Conservation (phyloP, 2,329 filamentous ascomycete genomes). For the Penicillium sp. region DNA sequence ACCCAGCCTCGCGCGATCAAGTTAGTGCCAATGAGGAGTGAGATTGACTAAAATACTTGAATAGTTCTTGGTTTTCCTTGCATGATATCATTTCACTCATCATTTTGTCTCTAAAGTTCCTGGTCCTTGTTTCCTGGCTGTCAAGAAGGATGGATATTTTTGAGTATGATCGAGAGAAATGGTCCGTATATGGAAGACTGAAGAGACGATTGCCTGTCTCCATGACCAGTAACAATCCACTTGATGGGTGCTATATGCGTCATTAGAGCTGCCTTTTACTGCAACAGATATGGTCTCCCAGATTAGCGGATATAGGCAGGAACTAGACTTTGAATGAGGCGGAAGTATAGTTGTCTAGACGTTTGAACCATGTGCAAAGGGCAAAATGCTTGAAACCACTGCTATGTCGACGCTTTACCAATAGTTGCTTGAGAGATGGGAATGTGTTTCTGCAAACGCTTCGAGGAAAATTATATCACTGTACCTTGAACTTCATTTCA, state of each 20-base stretch:
- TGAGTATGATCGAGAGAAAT: too few species aligned
- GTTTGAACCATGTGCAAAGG: neutral
- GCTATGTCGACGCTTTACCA: neutral
- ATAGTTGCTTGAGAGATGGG: too few species aligned
- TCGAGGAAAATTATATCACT: neutral
- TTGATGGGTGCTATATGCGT: neutral
- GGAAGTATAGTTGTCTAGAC: too few species aligned
- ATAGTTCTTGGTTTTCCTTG: neutral
- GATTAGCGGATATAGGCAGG: neutral
- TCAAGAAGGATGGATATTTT: too few species aligned
- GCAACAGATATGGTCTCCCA: neutral
- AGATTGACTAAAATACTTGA: neutral
- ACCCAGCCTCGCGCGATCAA: neutral
- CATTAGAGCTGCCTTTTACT: neutral
- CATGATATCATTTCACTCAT: neutral
- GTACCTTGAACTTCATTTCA: neutral
- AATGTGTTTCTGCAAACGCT: too few species aligned
- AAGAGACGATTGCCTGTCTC: too few species aligned
- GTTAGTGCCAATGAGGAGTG: neutral
- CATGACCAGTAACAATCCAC: too few species aligned
- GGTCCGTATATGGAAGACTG: too few species aligned
- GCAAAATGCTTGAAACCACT: neutral
- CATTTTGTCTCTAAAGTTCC: neutral
- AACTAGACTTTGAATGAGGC: neutral
- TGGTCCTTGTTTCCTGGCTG: too few species aligned